These are phyloP conservation scores for Amylocarpus encephaloides DNA, from an alignment of 2,329 filamentous ascomycete species.

Conservation along the genomic window DNA sequence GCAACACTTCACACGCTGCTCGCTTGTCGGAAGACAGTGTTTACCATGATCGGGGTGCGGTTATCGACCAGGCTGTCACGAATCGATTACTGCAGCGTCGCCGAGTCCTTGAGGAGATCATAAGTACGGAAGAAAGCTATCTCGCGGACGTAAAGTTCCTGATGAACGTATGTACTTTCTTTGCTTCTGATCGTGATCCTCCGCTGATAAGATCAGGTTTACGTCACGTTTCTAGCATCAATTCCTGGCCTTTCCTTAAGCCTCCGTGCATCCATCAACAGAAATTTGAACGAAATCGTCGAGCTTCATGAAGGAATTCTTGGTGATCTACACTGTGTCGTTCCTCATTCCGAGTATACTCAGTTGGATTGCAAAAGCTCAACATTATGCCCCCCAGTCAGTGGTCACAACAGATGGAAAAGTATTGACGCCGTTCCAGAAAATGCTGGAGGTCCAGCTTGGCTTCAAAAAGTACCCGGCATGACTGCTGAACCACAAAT, in stretches of 20 bases:
- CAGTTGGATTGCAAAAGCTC: slow-evolving; percentile 34
- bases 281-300: slow-evolving; percentile 72
- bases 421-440: slow-evolving; percentile 35
- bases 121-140: slow-evolving; percentile 82
- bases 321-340: slow-evolving; percentile 60
- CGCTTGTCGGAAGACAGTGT: slow-evolving; percentile 60
- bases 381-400: slow-evolving; percentile 2
- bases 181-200: slow-evolving; percentile 50
- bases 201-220: slow-evolving; percentile 49
- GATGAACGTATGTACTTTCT: slow-evolving; percentile 62
- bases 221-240: slow-evolving; percentile 69
- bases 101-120: slow-evolving; percentile 76
- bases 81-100: slow-evolving; percentile 69
- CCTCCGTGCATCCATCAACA: slow-evolving; percentile 66
- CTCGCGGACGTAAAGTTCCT: slow-evolving; percentile 81
- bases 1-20: slow-evolving; percentile 52
- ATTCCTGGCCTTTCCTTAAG: slow-evolving; percentile 58
- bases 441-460: slow-evolving; percentile 33
- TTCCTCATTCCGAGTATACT: slow-evolving; percentile 62
- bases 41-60: slow-evolving; percentile 48
- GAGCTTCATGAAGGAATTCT: slow-evolving; percentile 79
- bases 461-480: slow-evolving; percentile 43
- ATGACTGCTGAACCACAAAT: slow-evolving; percentile 53
- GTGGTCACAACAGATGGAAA: slow-evolving; percentile 40
- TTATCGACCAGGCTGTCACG: slow-evolving; percentile 61